phyloP scores from a whole-genome alignment of 2,329 filamentous ascomycete species.

The Beauveria australis region DNA sequence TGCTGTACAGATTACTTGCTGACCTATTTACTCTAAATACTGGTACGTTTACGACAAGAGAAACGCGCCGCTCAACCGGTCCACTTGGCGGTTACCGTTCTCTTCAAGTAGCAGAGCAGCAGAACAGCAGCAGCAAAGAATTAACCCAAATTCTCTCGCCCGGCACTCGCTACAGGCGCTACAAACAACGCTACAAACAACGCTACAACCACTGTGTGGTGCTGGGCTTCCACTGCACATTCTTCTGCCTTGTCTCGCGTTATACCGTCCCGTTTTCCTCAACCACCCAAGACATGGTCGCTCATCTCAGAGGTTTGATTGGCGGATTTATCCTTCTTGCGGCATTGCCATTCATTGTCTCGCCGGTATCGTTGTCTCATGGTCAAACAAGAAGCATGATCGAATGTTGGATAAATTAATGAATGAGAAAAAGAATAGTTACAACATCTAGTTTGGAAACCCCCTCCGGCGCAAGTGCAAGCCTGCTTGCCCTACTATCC shows the following conservation, averaged over 20 bases:
- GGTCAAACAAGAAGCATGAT: too few relatives aligned
- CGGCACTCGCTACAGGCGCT: background rate
- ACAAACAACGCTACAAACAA: too few relatives aligned
- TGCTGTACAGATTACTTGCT: too few relatives aligned
- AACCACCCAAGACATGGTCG: background rate
- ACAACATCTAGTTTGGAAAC: background rate
- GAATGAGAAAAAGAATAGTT: too few relatives aligned
- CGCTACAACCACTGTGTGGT: background rate
- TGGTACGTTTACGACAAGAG: background rate
- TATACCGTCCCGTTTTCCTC: background rate
- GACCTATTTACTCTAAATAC: background rate
- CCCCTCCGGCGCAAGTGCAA: too few relatives aligned
- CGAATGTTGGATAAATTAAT: too few relatives aligned
- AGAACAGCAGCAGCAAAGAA: too few relatives aligned
- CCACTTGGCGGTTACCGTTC: conserved; percentile 4
- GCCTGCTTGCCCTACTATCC: background rate
- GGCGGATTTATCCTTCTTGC: background rate
- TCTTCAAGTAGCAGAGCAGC: background rate
- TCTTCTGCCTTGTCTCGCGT: background rate
- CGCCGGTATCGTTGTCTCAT: background rate
- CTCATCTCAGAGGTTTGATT: background rate
- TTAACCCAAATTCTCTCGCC: background rate
- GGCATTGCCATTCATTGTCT: background rate
- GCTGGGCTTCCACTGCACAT: too few relatives aligned
- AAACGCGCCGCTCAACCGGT: background rate